phyloP scores from a whole-genome alignment of 1,284 basidiomycete species.

The Leucoagaricus sp. region DNA sequence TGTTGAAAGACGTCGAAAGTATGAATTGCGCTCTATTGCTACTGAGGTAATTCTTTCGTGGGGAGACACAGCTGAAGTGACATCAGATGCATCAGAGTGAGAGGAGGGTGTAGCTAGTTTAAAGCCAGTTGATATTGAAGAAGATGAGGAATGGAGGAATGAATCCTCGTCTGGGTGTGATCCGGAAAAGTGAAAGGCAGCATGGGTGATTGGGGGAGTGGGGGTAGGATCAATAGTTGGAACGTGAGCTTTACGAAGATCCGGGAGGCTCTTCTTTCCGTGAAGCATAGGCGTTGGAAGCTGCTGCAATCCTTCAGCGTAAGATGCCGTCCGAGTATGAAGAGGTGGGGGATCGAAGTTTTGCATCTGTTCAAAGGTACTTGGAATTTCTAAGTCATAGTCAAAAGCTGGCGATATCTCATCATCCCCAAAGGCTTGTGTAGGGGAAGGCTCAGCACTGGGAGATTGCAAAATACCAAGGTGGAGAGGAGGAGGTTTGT shows the following conservation, averaged over 20 bases:
- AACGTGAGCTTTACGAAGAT: slow-evolving; percentile 51
- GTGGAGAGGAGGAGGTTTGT: slow-evolving; percentile 8
- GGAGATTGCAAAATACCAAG: slow-evolving; percentile 40
- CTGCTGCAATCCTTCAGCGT: slow-evolving; percentile 41
- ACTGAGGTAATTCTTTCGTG: slow-evolving; percentile 42
- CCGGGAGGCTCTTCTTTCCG: slow-evolving; percentile 86
- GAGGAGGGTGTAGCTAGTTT: not conserved
- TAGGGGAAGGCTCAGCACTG: slow-evolving; percentile 35
- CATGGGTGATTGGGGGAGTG: not conserved
- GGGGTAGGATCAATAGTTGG: not conserved
- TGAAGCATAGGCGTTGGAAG: slow-evolving; percentile 42
- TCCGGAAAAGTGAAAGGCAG: not conserved
- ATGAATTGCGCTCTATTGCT: slow-evolving; percentile 86
- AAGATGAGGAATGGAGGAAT: slow-evolving; percentile 1
- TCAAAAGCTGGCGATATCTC: slow-evolving; percentile 7
- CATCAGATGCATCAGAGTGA: slow-evolving; percentile 3
- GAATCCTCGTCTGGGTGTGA: not conserved
- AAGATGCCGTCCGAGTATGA: slow-evolving; percentile 63
- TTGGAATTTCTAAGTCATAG: slow-evolving; percentile 10
- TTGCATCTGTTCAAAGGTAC: slow-evolving; percentile 12
- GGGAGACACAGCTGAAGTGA: slow-evolving; percentile 6
- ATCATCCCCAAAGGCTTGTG: slow-evolving; percentile 20
- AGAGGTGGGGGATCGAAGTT: slow-evolving; percentile 23
- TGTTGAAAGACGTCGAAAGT: slow-evolving; percentile 87
- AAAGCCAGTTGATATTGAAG: slow-evolving; percentile 1